Evolutionary conservation across 345 rosid species (phyloP).

Genomic region (Aethionema arabicum): DNA sequence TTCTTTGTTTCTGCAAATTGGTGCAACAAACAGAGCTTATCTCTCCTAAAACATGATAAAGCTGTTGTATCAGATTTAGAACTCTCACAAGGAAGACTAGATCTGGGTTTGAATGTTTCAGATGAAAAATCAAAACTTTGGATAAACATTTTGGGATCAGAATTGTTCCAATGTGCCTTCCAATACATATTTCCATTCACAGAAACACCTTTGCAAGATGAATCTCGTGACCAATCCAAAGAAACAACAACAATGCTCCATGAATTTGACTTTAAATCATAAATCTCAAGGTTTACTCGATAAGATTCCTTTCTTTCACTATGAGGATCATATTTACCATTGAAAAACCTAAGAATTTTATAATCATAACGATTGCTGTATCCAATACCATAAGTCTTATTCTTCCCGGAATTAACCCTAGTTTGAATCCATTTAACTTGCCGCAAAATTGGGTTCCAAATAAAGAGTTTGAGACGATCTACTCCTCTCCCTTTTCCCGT

Average conservation of each 20-base stretch:
- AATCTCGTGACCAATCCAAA: conserved; percentile 33
- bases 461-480: conserved; percentile 23
- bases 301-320: neutral
- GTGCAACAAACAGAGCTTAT: conserved; percentile 32
- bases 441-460: conserved; percentile 35
- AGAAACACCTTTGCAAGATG: conserved; percentile 34
- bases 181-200: conserved; percentile 38
- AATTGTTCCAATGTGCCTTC: conserved; percentile 32
- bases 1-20: conserved; percentile 22
- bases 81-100: conserved; percentile 7
- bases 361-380: conserved; percentile 28
- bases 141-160: conserved; percentile 18
- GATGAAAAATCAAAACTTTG: conserved; percentile 25
- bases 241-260: conserved; percentile 15
- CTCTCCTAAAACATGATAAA: conserved; percentile 28
- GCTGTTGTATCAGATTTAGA: conserved; percentile 25
- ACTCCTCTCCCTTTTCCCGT: no score
- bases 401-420: conserved; percentile 16
- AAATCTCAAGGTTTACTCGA: conserved; percentile 15
- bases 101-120: conserved; percentile 18
- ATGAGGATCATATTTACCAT: conserved; percentile 16
- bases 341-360: conserved; percentile 28
- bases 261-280: conserved; percentile 24
- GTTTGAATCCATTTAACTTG: conserved; percentile 30
- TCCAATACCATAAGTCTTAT: conserved; percentile 32